Base-by-base conservation (phyloP, 805 yeast genomes). In the Zygotorulaspora florentina region DNA sequence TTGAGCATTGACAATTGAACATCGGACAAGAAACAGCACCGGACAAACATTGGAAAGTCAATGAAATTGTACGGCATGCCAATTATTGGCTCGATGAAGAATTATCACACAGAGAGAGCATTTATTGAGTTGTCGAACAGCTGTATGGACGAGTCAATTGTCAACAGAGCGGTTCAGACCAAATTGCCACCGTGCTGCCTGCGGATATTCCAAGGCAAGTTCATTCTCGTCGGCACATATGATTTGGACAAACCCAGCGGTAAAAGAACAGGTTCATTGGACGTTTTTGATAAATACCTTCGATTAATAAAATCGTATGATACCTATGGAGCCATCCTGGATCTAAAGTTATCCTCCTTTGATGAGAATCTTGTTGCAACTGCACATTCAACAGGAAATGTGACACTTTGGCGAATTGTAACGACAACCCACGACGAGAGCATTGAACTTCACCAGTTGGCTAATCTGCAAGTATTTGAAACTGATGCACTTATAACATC, bases 141-240 rank as follows among this genome's bases (percentile, higher is more conserved):
- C 10, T 26, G 45, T 9, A 50, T 53, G 52, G 43, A 47, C 11
- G 67, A 62, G 44, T 46, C 55, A 8, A 20, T 16, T 3, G 59
- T 52, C 5, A 35, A 43, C 8, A 25, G n/a, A 10, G 51, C 51
- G 26, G 50, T 71, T 2, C 67, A 65, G 18, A 71, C 91, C 0
- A 64, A 68, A 1, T 68, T 80, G 2, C 98, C 98, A 1, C 97
- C 98, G 1, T 93, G 98, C 62, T 83, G 87, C 36, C 64, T 91
- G 3, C 72, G 83, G 30, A 73, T 82, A 8, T 78, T 76, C 42
- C 47, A 57, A 0, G 77, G 80, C 35, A 55, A 73, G 0, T 58
- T 76, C 8, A 52, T 87, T 1, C 59, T 87, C 9, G 63, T 87
- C 1, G 98, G 97, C 0, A 89, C 96, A 0, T 91, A 93, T 61